Conservation (phyloP, 2,329 filamentous ascomycete species). For the Elsinoe fawcettii region DNA sequence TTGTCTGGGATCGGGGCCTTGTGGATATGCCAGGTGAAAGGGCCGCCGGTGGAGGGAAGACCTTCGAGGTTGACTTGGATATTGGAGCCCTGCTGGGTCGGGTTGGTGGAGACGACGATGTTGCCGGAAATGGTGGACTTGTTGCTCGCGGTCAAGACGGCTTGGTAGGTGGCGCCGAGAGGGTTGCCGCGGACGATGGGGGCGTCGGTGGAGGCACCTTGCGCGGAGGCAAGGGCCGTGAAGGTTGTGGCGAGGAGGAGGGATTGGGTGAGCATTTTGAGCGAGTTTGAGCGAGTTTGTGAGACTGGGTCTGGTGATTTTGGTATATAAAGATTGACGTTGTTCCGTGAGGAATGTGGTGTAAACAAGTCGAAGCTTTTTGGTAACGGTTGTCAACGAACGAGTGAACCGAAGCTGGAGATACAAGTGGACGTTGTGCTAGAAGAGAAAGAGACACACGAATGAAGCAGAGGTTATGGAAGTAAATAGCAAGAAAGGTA, state of each 20-base stretch:
- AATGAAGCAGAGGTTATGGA: not conserved
- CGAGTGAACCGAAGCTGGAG: not conserved
- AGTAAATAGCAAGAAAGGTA: not conserved
- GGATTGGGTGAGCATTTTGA: slow-evolving; percentile 1
- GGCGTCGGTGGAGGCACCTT: slow-evolving; percentile 24
- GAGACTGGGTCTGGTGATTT: not conserved
- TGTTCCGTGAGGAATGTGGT: not conserved
- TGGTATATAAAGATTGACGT: not conserved
- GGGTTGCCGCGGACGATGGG: slow-evolving; percentile 33
- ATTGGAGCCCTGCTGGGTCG: slow-evolving; percentile 34
- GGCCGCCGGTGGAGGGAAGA: slow-evolving; percentile 27
- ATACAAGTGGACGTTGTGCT: not conserved
- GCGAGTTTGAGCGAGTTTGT: not conserved
- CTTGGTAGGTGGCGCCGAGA: slow-evolving; percentile 33
- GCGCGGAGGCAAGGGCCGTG: slow-evolving; percentile 14
- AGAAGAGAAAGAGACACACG: not conserved
- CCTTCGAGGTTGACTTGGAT: slow-evolving; percentile 35
- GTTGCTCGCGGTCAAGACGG: slow-evolving; percentile 30
- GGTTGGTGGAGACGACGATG: slow-evolving; percentile 28
- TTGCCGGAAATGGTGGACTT: slow-evolving; percentile 30
- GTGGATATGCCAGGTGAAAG: slow-evolving; percentile 60
- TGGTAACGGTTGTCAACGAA: not conserved
- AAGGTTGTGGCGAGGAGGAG: slow-evolving; percentile 5
- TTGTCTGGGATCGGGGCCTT: slow-evolving; percentile 52
- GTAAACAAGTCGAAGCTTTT: not conserved